Evolutionary conservation across 2,329 filamentous ascomycete species (phyloP).

Genomic region (Penicillium sp.): DNA sequence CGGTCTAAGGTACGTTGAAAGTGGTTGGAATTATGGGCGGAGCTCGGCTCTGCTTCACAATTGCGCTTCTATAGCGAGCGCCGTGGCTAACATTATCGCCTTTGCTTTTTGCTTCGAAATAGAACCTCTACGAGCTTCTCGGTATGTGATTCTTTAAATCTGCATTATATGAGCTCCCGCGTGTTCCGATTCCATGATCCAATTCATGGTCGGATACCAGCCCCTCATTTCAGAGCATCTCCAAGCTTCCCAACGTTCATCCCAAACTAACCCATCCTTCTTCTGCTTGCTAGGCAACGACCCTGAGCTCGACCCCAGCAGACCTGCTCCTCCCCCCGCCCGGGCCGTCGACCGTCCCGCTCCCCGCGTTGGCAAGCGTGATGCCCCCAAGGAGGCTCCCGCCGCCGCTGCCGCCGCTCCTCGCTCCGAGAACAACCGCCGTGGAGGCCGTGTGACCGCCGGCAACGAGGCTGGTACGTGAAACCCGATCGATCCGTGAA

Average conservation of each 20-base stretch:
- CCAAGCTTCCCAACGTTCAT: neutral
- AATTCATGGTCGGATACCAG: neutral
- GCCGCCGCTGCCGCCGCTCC: slow-evolving; percentile 51
- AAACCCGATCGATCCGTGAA: neutral
- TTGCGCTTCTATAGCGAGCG: slow-evolving; percentile 11
- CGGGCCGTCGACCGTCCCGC: slow-evolving; percentile 86
- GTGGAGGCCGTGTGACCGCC: slow-evolving; percentile 54
- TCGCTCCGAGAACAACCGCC: slow-evolving; percentile 42
- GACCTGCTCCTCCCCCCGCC: slow-evolving; percentile 73
- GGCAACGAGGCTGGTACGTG: slow-evolving; percentile 87
- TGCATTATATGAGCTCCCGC: neutral
- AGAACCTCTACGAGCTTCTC: slow-evolving; percentile 99
- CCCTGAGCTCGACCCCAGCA: slow-evolving; percentile 71
- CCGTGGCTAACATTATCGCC: slow-evolving; percentile 23
- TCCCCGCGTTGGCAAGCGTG: slow-evolving; percentile 80
- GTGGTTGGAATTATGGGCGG: neutral
- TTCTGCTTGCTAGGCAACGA: slow-evolving; percentile 60
- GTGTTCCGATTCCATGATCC: neutral
- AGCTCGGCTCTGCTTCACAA: slow-evolving; percentile 7
- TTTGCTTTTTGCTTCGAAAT: slow-evolving; percentile 24
- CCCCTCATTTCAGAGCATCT: slow-evolving; percentile 1
- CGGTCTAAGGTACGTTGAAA: slow-evolving; percentile 52
- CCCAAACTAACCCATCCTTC: slow-evolving; percentile 29
- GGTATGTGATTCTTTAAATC: slow-evolving; percentile 60
- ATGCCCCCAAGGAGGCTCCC: slow-evolving; percentile 70